Evolutionary conservation across 495 filamentous ascomycete genomes (phyloP), one percentile per base, ranked within the genome.

Genomic region (Elaphomyces granulatus): DNA sequence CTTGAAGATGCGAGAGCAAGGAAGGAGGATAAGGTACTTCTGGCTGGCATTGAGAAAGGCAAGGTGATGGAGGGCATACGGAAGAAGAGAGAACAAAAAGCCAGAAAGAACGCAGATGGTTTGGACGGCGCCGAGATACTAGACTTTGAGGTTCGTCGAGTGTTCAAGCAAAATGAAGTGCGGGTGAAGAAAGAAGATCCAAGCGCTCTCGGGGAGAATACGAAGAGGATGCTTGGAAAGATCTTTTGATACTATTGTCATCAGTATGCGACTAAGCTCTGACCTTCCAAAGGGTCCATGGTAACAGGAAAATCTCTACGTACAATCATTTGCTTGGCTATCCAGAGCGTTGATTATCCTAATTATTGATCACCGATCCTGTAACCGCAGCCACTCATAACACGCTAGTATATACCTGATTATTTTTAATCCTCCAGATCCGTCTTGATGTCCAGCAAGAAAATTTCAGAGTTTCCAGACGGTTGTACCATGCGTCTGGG

Each of bases 401-500:
- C 12, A 28, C 23, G 12, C 6, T 28, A 12, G 6, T 28, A 28
- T 28, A 28, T 28, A 28, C 23, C 23, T 12, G 6, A 28, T 28
- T 28, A 28, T 28, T 28, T 28, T 28, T 12, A 6, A 12, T 28
- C 23, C 48, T 99, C 92, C 30, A 78, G 69, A 55, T 99, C 92
- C 55, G 94, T 87, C 59, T 99, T 92, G 8, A 99, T 81, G 59
- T 96, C 92, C 31, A 83, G 75, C 63, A 99, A 63, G 75, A 99
- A 99, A 76, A 83, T 76, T 67, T 99, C 92, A 54, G 86, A 96
- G 58, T 99, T 46, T 96, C 92, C 52, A 86, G 75, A 33, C 76
- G 71, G 38, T 85, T n/a, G n/a, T n/a, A n/a, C n/a, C n/a, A n/a
- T n/a, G n/a, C n/a, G n/a, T n/a, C n/a, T n/a, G n/a, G n/a, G n/a